These are phyloP conservation scores for Colletotrichum sp. DNA, from an alignment of 2,329 filamentous ascomycete species.

Conservation along the genomic window DNA sequence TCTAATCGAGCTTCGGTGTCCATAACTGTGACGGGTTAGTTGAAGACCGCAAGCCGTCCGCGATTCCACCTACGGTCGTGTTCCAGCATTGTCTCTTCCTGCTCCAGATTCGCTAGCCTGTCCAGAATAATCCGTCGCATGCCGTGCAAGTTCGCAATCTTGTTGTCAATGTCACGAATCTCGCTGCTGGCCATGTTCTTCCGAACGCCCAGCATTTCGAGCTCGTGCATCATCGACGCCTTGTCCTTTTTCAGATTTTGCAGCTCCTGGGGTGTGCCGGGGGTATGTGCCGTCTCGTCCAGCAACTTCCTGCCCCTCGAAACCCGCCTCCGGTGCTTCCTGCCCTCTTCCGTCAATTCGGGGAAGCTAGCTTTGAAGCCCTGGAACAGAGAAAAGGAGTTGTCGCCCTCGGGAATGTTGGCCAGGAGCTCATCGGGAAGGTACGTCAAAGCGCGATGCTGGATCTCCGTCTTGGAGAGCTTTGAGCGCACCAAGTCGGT, in stretches of 20 bases:
- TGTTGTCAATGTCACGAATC: conserved; percentile 95
- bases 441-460: conserved; percentile 88
- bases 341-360: conserved; percentile 70
- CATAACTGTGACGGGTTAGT: conserved; percentile 56
- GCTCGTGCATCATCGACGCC: conserved; percentile 77
- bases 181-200: conserved; percentile 99
- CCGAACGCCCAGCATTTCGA: conserved; percentile 89
- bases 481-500: conserved; percentile 92
- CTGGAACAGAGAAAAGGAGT: conserved; percentile 91
- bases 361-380: conserved; percentile 93
- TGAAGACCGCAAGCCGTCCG: neutral
- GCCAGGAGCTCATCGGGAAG: conserved; percentile 87
- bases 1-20: conserved; percentile 68
- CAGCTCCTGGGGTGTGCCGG: conserved; percentile 70
- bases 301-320: conserved; percentile 81
- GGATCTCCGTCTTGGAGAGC: conserved; percentile 89
- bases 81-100: conserved; percentile 89
- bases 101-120: conserved; percentile 82
- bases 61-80: conserved; percentile 72
- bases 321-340: conserved; percentile 72
- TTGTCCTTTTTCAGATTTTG: conserved; percentile 81
- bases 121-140: conserved; percentile 95
- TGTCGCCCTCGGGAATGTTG: conserved; percentile 87
- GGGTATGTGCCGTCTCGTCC: conserved; percentile 61
- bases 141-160: conserved; percentile 88